A percentile compares a stretch with the other conserved stretches of the same genome.
Evolutionary conservation across 192 early-diverging fungal genomes (phyloP).

Genomic region (Chytriomyces sp.): DNA sequence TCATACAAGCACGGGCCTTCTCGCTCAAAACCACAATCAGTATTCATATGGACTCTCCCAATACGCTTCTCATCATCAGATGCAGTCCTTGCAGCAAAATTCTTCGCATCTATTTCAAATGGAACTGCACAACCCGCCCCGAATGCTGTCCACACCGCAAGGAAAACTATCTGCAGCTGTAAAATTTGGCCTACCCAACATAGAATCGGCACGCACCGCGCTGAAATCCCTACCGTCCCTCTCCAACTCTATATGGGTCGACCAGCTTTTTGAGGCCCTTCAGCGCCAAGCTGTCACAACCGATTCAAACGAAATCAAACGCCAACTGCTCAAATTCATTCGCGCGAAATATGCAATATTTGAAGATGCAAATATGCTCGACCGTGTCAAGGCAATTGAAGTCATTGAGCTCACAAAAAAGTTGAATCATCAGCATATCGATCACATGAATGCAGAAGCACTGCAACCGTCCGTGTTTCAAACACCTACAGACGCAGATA

Average conservation of each 20-base stretch:
- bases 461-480: too few species aligned
- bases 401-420: neutral
- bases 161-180: neutral
- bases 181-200: neutral
- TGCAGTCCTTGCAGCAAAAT: too few species aligned
- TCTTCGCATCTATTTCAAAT: too few species aligned
- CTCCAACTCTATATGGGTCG: neutral
- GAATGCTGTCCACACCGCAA: too few species aligned
- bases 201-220: neutral
- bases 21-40: too few species aligned
- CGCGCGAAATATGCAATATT: neutral
- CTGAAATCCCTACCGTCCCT: neutral
- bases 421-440: neutral
- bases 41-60: too few species aligned
- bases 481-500: too few species aligned
- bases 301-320: neutral
- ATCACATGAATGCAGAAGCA: neutral
- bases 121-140: too few species aligned
- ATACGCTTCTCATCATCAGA: too few species aligned
- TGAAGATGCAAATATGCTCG: neutral
- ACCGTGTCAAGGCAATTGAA: neutral
- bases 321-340: neutral
- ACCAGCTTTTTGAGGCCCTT: neutral
- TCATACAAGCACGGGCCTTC: too few species aligned
- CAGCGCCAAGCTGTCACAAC: neutral